Evolutionary conservation across 176 grass and related monocot genomes (phyloP), one percentile per base, ranked within the genome.

Genomic region (Oryza rufipogon): DNA sequence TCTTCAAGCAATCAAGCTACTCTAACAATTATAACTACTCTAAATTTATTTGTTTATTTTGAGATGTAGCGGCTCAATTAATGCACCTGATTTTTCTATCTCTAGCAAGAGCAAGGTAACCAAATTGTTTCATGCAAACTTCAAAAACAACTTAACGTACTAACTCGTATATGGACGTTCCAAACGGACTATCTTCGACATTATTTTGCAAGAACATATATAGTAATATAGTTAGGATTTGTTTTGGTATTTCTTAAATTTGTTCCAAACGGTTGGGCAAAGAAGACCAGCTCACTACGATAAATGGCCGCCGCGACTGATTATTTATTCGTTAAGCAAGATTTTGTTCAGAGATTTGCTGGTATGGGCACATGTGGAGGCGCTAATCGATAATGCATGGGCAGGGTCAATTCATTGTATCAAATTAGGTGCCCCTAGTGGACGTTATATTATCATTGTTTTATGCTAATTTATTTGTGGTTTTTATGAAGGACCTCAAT

Each of bases 341-440:
- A 82, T 76, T 20, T 16, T 4, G 85, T 23, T 7, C 4, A 13
- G 39, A 76, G 85, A 81, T 82, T 87, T 63, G 79, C 79, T 76
- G 48, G 64, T 70, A 63, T 70, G 71, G 71, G 48, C 85, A 56
- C 85, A 87, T 81, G 85, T 76, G 71, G 85, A 48, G 17, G 85
- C 19, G 48, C 49, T 61, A 30, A 14, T 81, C 70, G 77, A 39
- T 14, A 67, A 58, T 58, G 58, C 58, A 74, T 32, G 48, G 77
- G 70, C 77, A 74, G 77, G 78, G 64, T 38, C 63, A 26, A 34
- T 87, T 75, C 78, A 66, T 73, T 86, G 58, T 45, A 80, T 74
- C 84, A 34, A n/a, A 67, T 67, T 67, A 74, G 70, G 6, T 28
- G 61, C n/a, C 3, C 5, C 47, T 8, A 58, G 70, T 87, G 78